Evolutionary conservation across 805 yeast genomes (phyloP), one percentile per base, ranked within the genome.

Genomic region (Metschnikowia matae): DNA sequence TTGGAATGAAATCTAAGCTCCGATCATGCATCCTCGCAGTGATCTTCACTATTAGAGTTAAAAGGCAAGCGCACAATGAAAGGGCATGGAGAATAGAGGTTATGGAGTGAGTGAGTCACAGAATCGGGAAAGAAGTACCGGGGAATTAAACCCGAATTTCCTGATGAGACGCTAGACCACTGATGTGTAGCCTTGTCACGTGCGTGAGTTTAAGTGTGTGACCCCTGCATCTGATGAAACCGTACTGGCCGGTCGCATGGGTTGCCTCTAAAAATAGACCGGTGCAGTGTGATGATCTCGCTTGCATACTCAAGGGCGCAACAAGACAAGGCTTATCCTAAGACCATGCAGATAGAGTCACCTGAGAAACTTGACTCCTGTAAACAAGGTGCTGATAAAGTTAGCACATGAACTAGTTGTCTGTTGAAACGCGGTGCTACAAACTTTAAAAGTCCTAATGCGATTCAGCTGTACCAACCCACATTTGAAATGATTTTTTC

Each of bases 1-100:
- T 33, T 20, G 40, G 44, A 13, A 26, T 14, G 13, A 31, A 32
- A 15, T 46, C 39, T 6, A 33, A 21, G 5, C 54, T 56, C 17
- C 52, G 59, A 26, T 36, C 56, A 4, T 58, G 51, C 37, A 44
- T 56, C 10, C 49, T 52, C 6, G 61, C 56, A 2, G 57, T 50
- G 14, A 33, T 54, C 10, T 59, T 59, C 38, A 45, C 46, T 13
- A 40, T 46, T 17, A 51, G 62, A n/a, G 34, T 56, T 17, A 33
- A 48, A 26, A 35, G 32, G 8, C 50, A 46, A 13, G 49, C 40
- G 6, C 46, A 40, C 23, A 17, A 23, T 13, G 40, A 44, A 15
- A 21, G 46, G 5, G 46, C 13, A 4, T 44, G 46, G 46, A 21
- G 40, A 23, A 23, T 35, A 7, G 14, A 44, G 13, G 11, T 35